A percentile compares a stretch with the other conserved stretches of the same genome.
Evolutionary conservation across 1,284 basidiomycete genomes (phyloP).

Genomic region (Papiliotrema terrestris): DNA sequence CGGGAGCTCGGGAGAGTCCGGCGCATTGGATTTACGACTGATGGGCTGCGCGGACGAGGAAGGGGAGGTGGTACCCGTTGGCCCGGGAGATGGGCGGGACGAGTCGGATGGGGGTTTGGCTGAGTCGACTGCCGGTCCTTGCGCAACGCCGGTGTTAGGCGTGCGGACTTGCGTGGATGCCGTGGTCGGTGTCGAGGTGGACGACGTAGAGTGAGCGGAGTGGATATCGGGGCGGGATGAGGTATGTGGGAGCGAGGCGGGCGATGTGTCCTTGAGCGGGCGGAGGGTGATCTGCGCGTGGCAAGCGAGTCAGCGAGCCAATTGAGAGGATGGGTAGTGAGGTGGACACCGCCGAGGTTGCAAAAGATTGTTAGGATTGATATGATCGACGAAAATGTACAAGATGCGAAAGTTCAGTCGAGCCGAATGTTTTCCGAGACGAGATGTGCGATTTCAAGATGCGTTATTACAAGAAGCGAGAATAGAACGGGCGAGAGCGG

Average conservation of each 20-base stretch:
- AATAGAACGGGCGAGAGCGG: background rate
- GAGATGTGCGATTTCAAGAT: no score
- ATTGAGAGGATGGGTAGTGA: no score
- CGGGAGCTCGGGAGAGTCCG: slow-evolving; percentile 17
- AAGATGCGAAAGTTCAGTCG: no score
- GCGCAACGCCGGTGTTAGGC: background rate
- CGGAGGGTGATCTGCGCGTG: slow-evolving; percentile 6
- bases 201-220: background rate
- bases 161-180: background rate
- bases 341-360: no score
- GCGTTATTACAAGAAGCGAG: no score
- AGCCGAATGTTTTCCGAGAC: no score
- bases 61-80: slow-evolving; percentile 3
- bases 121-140: no score
- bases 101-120: no score
- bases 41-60: slow-evolving; percentile 14
- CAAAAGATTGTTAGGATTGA: no score
- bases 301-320: no score
- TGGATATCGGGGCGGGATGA: slow-evolving; percentile 1
- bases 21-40: background rate
- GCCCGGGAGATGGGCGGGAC: background rate
- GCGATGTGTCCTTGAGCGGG: slow-evolving; percentile 8
- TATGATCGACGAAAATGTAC: background rate
- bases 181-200: background rate
- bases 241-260: slow-evolving; percentile 7